A percentile compares a stretch with the other conserved stretches of the same genome.
phyloP scores from a whole-genome alignment of 139 green algal genomes.

The Volvox africanus region DNA sequence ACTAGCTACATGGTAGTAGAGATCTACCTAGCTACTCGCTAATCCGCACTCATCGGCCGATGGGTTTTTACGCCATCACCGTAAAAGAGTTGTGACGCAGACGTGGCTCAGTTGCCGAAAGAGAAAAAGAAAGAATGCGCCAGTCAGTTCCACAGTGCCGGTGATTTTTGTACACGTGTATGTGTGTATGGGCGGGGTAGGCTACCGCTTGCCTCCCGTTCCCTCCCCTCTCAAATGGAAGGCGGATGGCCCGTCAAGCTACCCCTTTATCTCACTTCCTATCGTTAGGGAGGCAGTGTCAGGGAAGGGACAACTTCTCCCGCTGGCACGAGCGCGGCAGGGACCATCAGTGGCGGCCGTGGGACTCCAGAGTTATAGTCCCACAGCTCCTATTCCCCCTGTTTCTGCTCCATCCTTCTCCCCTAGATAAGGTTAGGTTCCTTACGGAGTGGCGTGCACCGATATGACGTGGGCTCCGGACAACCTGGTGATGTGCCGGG shows the following conservation, averaged over 20 bases:
- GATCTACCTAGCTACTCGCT: not conserved
- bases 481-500: not conserved
- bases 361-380: not conserved
- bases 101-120: not conserved
- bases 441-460: not conserved
- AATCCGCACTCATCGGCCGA: not conserved
- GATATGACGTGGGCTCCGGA: slow-evolving; percentile 9
- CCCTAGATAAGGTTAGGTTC: not conserved
- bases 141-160: not conserved
- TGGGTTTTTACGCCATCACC: not conserved
- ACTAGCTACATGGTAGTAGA: not conserved
- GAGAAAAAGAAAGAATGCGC: not conserved
- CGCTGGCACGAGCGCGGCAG: not conserved
- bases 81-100: not conserved
- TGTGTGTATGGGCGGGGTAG: too few species aligned
- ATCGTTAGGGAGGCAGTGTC: too few species aligned
- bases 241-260: too few species aligned
- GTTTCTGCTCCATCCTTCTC: not conserved
- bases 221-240: too few species aligned
- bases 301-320: not conserved
- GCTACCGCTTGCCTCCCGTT: too few species aligned
- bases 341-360: not conserved
- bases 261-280: too few species aligned
- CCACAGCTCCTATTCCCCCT: too few species aligned
- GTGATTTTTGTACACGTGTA: not conserved